Evolutionary conservation across 768 basidiomycete genomes (phyloP).

Genomic region (Pluteus cervinus): DNA sequence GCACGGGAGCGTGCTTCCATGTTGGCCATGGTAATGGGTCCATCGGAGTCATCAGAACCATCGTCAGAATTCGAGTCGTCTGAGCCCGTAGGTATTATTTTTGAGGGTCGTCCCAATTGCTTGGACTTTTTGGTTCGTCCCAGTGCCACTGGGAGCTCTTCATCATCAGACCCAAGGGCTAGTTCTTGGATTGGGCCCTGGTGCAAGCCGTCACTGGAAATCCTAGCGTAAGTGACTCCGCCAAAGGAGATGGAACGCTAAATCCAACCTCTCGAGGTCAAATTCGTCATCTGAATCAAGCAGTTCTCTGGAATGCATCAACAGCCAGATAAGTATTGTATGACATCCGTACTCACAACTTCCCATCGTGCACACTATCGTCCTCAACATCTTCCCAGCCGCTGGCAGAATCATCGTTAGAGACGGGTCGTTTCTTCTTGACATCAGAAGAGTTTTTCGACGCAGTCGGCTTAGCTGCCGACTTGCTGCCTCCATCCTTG

Average conservation of each 20-base stretch:
- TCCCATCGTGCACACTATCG: slow-evolving; percentile 34
- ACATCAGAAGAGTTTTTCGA: slow-evolving; percentile 23
- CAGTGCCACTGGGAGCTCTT: slow-evolving; percentile 28
- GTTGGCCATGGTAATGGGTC: slow-evolving; percentile 65
- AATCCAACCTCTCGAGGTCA: no score
- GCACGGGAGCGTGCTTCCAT: slow-evolving; percentile 80
- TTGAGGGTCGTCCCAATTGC: slow-evolving; percentile 38
- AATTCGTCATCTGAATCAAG: no score
- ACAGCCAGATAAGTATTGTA: no score
- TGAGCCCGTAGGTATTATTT: slow-evolving; percentile 45
- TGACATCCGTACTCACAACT: slow-evolving; percentile 32
- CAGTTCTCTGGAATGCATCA: no score
- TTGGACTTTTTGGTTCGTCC: slow-evolving; percentile 47
- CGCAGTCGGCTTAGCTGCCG: slow-evolving; percentile 12
- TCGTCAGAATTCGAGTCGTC: slow-evolving; percentile 32
- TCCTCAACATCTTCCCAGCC: slow-evolving; percentile 64
- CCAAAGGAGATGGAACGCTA: no score
- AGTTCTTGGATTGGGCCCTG: slow-evolving; percentile 50
- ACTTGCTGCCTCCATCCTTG: slow-evolving; percentile 30
- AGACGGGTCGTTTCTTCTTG: slow-evolving; percentile 22
- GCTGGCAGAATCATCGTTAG: slow-evolving; percentile 30
- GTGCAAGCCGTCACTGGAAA: slow-evolving; percentile 43
- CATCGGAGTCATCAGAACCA: slow-evolving; percentile 43
- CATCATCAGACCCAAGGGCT: slow-evolving; percentile 59
- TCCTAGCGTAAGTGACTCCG: slow-evolving; percentile 7